phyloP scores from a whole-genome alignment of 108 stramenopile genomes.

The Cyclotella kingstonii region DNA sequence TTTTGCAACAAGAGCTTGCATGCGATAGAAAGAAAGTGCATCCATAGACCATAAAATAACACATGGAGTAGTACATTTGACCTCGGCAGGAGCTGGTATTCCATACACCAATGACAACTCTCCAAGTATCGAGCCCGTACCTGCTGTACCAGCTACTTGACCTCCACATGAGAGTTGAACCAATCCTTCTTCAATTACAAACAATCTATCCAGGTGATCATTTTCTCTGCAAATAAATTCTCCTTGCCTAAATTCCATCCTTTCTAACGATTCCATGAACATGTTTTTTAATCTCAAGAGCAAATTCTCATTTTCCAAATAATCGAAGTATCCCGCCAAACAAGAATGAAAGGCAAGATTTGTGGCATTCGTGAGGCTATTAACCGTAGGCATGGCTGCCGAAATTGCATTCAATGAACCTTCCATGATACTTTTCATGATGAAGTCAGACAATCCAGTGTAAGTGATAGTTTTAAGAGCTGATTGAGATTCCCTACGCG shows the following conservation, averaged over 20 bases:
- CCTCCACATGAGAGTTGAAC: conserved; percentile 38
- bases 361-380: conserved; percentile 15
- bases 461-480: conserved; percentile 18
- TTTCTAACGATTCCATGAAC: conserved; percentile 41
- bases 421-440: conserved; percentile 32
- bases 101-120: conserved; percentile 56
- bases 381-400: conserved; percentile 38
- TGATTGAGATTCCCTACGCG: conserved; percentile 19
- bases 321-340: conserved; percentile 44
- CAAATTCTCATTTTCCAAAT: conserved; percentile 12
- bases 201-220: conserved; percentile 42
- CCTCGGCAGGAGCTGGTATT: conserved; percentile 35
- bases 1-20: conserved; percentile 42
- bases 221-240: conserved; percentile 41
- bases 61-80: conserved; percentile 32
- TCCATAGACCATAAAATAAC: conserved; percentile 42
- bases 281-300: conserved; percentile 18
- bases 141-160: conserved; percentile 33
- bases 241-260: conserved; percentile 28
- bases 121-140: conserved; percentile 41
- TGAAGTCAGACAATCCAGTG: conserved; percentile 38
- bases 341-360: conserved; percentile 31
- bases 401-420: conserved; percentile 35
- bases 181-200: conserved; percentile 44
- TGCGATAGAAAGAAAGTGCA: conserved; percentile 35